phyloP scores from a whole-genome alignment of 768 basidiomycete species.

The Hygrophorus pudorinus region DNA sequence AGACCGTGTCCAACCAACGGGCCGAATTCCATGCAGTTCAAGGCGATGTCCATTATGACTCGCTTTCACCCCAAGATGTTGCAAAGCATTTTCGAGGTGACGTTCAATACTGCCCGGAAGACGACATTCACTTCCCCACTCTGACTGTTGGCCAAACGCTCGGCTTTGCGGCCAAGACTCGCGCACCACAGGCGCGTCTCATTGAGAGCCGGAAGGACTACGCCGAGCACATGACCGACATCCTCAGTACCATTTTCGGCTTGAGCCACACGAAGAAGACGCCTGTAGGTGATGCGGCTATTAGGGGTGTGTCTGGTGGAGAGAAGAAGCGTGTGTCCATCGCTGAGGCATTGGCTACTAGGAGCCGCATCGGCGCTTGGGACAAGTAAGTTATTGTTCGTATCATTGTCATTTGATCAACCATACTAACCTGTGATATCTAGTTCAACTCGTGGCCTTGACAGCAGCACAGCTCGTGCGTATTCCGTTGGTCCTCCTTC shows the following conservation, averaged over 20 bases:
- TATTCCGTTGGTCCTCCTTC: no score
- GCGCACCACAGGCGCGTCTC: conserved; percentile 50
- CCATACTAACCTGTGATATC: no score
- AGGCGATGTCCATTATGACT: conserved; percentile 70
- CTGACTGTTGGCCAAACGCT: conserved; percentile 71
- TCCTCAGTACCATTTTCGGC: conserved; percentile 63
- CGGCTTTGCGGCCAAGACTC: conserved; percentile 54
- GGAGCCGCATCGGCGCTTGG: conserved; percentile 60
- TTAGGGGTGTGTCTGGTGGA: conserved; percentile 68
- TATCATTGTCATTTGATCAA: no score
- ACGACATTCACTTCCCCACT: conserved; percentile 80
- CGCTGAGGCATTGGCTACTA: conserved; percentile 53
- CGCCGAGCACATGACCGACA: conserved; percentile 38
- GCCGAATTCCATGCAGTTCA: conserved; percentile 55
- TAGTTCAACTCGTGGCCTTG: conserved; percentile 57
- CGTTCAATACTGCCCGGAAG: conserved; percentile 73
- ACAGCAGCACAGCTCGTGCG: conserved; percentile 66
- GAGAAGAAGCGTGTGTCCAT: conserved; percentile 81
- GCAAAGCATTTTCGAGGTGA: conserved; percentile 64
- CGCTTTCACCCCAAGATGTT: conserved; percentile 58
- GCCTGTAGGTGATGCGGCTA: conserved; percentile 65
- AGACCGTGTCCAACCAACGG: conserved; percentile 69
- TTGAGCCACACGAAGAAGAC: conserved; percentile 64
- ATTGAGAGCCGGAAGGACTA: conserved; percentile 33
- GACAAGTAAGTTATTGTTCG: conserved; percentile 48